These are phyloP conservation scores for Parietichytrium sp. DNA, from an alignment of 108 stramenopile genomes.

Conservation along the genomic window DNA sequence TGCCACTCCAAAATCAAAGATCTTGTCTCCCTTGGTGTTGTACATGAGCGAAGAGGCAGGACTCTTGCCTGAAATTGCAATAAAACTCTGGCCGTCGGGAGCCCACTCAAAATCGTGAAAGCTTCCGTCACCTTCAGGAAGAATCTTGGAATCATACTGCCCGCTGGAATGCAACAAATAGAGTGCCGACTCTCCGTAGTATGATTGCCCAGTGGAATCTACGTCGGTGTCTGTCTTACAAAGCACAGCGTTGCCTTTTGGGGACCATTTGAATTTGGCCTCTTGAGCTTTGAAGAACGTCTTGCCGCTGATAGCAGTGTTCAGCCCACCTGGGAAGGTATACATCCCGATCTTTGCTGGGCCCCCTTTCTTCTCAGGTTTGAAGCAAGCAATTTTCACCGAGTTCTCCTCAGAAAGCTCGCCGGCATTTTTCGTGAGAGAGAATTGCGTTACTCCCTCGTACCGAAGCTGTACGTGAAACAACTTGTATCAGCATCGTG, in stretches of 20 bases:
- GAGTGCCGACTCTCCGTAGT: constrained; percentile 61
- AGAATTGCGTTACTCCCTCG: constrained; percentile 34
- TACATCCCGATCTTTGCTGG: neutral
- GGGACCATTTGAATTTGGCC: constrained; percentile 6
- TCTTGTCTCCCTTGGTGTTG: constrained; percentile 81
- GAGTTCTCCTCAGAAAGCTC: constrained; percentile 24
- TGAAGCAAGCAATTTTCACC: neutral
- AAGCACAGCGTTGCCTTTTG: constrained; percentile 38
- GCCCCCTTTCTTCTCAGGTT: neutral
- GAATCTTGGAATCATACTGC: constrained; percentile 47
- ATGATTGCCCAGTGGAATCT: constrained; percentile 56
- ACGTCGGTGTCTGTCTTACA: constrained; percentile 58
- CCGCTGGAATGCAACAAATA: constrained; percentile 56
- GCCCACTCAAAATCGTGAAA: constrained; percentile 59
- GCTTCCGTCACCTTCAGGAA: constrained; percentile 53
- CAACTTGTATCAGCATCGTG: neutral
- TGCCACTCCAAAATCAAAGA: constrained; percentile 86
- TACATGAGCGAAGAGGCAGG: constrained; percentile 65
- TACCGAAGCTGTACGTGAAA: neutral
- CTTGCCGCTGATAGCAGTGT: neutral
- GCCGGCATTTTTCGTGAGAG: constrained; percentile 24
- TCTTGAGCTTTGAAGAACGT: constrained; percentile 4
- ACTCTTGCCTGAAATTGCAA: constrained; percentile 58
- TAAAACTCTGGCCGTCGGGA: constrained; percentile 48
- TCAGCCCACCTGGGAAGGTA: neutral